These are phyloP conservation scores for Ormosia semicastrata DNA, from an alignment of 306 rosid genomes.

Conservation along the genomic window DNA sequence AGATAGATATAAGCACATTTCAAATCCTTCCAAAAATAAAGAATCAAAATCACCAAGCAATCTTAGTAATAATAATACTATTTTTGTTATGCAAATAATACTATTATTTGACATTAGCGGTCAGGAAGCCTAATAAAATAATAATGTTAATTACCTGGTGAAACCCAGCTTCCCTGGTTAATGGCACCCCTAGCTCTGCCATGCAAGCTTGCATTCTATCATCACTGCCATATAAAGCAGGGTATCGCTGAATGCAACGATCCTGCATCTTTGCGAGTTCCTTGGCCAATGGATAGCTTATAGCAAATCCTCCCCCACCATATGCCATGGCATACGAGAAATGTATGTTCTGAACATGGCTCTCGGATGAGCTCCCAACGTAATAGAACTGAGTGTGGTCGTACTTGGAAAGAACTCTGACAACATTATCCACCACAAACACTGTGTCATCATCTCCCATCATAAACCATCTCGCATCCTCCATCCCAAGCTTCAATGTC, in stretches of 20 bases:
- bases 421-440: slow-evolving; percentile 70
- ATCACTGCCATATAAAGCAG: slow-evolving; percentile 79
- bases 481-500: slow-evolving; percentile 70
- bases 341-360: slow-evolving; percentile 78
- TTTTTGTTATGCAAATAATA: not conserved
- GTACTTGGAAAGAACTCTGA: slow-evolving; percentile 62
- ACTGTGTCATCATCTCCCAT: slow-evolving; percentile 94
- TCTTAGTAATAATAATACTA: not conserved
- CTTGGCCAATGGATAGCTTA: slow-evolving; percentile 77
- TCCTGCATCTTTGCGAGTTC: slow-evolving; percentile 87
- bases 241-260: slow-evolving; percentile 73
- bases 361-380: slow-evolving; percentile 80
- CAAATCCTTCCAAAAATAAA: not conserved
- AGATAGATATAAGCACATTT: not conserved
- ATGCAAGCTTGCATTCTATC: slow-evolving; percentile 90
- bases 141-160: slow-evolving; percentile 62
- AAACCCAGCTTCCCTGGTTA: slow-evolving; percentile 77
- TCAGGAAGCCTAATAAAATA: not conserved
- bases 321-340: slow-evolving; percentile 85
- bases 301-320: slow-evolving; percentile 91
- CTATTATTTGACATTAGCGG: not conserved
- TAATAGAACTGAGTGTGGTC: slow-evolving; percentile 72
- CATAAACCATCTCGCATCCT: slow-evolving; percentile 87
- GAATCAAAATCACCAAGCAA: not conserved
- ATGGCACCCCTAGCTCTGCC: slow-evolving; percentile 89